Percentiles rank a stretch among this genome's conserved stretches.
These are phyloP conservation scores for Chaetothyriales sp. DNA, from an alignment of 2,329 filamentous ascomycete genomes.

Conservation along the genomic window DNA sequence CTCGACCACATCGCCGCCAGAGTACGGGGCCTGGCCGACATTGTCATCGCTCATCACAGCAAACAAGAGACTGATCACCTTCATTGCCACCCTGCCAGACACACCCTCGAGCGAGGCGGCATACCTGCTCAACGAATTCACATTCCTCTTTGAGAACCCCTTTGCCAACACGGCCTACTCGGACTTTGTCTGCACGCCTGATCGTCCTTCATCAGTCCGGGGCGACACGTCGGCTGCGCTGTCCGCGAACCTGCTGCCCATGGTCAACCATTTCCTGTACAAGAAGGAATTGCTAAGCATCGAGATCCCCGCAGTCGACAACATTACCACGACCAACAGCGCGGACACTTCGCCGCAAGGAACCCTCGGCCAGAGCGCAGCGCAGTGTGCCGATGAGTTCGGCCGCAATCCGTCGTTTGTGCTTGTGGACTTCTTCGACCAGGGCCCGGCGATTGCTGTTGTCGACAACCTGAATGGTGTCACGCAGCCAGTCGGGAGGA, in stretches of 20 bases:
- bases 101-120: conserved; percentile 24
- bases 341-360: conserved; percentile 38
- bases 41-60: conserved; percentile 52
- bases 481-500: conserved; percentile 30
- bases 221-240: conserved; percentile 37
- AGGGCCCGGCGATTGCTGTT: conserved; percentile 52
- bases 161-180: conserved; percentile 47
- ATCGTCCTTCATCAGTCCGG: conserved; percentile 44
- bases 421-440: conserved; percentile 66
- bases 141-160: conserved; percentile 52
- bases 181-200: conserved; percentile 57
- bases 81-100: conserved; percentile 38
- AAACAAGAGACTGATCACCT: conserved; percentile 51
- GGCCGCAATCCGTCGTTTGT: conserved; percentile 54
- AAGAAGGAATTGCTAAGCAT: conserved; percentile 36
- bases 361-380: conserved; percentile 33
- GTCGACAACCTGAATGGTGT: conserved; percentile 54
- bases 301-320: conserved; percentile 44
- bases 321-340: conserved; percentile 51
- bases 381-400: conserved; percentile 43
- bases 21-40: conserved; percentile 47
- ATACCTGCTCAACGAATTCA: conserved; percentile 31
- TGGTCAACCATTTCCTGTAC: conserved; percentile 66
- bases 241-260: conserved; percentile 45
- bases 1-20: conserved; percentile 27